phyloP scores from a whole-genome alignment of 169 alveolate genomes.

The Eimeria tenella region DNA sequence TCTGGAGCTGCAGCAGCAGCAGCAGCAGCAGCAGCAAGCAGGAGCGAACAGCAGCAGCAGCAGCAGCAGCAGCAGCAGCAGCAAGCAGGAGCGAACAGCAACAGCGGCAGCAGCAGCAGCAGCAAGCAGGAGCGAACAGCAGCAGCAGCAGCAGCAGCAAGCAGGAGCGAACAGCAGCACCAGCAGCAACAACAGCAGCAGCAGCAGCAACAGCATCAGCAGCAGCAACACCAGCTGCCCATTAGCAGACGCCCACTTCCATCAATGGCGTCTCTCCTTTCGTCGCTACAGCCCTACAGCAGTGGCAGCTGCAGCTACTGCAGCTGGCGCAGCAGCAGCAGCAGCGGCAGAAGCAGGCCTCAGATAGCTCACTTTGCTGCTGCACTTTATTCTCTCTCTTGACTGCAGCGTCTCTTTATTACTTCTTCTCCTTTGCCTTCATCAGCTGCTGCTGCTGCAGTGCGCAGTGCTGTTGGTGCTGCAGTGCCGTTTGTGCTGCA shows the following conservation, averaged over 20 bases:
- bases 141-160: slow-evolving; percentile 30
- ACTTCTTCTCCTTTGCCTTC: no score
- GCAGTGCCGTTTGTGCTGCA: background rate
- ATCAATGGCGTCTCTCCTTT: background rate
- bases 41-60: background rate
- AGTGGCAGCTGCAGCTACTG: no score
- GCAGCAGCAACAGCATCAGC: background rate
- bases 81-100: background rate
- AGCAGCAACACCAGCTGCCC: background rate
- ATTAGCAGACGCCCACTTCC: background rate
- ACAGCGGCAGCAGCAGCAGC: background rate
- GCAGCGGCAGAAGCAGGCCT: no score
- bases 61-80: background rate
- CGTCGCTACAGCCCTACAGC: no score
- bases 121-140: background rate
- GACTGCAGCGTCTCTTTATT: no score
- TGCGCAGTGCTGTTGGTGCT: background rate
- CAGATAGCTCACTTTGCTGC: no score
- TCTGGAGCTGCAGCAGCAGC: slow-evolving; percentile 8
- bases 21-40: slow-evolving; percentile 11
- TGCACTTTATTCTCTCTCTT: no score
- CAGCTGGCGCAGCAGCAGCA: no score
- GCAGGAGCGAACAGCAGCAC: background rate
- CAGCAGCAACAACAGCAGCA: background rate
- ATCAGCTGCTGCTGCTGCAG: no score